Base-by-base conservation (phyloP, 768 basidiomycete genomes). In the Imleria badia region DNA sequence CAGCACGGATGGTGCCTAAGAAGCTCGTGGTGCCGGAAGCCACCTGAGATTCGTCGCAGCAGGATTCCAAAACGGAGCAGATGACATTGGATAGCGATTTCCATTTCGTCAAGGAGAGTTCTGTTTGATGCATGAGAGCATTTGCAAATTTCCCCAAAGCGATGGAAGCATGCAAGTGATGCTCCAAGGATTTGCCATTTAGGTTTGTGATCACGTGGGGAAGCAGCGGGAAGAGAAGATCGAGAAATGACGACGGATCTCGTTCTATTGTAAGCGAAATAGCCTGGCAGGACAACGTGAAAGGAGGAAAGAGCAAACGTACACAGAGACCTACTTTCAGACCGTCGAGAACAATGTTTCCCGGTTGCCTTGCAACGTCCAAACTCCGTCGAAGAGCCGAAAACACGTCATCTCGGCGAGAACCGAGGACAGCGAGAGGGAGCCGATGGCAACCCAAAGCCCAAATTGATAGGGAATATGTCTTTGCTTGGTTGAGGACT, bases 401-500 rank as follows among this genome's bases (percentile, higher is more conserved):
- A 34, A 68, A 54, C 4, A 85, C 63, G 6, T 71, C 65, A 13
- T 52, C 42, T 38, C 60, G 69, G 10, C 66, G 64, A 41, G 69
- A 64, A 19, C 45, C 49, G 36, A 86, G 58, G n/a, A 79, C 59
- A 11, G 62, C 55, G 5, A 52, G n/a, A 3, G 83, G 79, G 10
- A 87, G 71, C 42, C 70, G 73, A 56, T 85, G 80, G 30, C 66
- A 72, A 55, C 76, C 73, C 41, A 89, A 67, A 19, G 76, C 74
- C 76, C 78, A 84, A 19, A 80, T 58, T 20, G 79, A 75, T 26
- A 84, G 68, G 11, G 75, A 73, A 54, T 73, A 71, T 9, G 76
- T 78, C 62, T 82, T 83, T 14, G 66, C 61, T 17, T 73, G 66
- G 49, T 76, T 76, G 4, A 74, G 70, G 6, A 72, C 66, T 1